Evolutionary conservation across 139 green algal genomes (phyloP).

Genomic region (Volvox africanus): DNA sequence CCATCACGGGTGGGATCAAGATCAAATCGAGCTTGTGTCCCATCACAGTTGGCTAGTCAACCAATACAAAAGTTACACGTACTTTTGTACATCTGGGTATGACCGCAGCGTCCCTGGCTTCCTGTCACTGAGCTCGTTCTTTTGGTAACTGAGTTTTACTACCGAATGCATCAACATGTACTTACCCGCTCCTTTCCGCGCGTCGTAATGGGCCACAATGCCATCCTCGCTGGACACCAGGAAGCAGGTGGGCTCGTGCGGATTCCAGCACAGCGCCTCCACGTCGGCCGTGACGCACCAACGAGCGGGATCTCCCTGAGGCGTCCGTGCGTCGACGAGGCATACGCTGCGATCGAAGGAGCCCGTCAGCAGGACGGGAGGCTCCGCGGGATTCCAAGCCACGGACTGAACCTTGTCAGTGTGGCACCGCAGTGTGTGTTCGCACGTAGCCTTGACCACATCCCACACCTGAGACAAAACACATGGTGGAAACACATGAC

Average conservation of each 20-base stretch:
- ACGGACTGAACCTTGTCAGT: constrained; percentile 95
- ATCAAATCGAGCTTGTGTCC: too few species aligned
- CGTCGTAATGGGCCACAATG: constrained; percentile 78
- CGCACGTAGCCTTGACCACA: constrained; percentile 55
- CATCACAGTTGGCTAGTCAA: background rate
- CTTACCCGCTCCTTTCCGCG: constrained; percentile 60
- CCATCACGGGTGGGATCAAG: too few species aligned
- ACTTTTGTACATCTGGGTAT: background rate
- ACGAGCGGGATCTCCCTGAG: constrained; percentile 44
- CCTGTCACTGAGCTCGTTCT: too few species aligned
- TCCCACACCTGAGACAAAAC: constrained; percentile 78
- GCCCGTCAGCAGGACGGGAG: constrained; percentile 89
- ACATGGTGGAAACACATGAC: background rate
- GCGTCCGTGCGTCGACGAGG: constrained; percentile 85
- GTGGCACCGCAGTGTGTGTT: constrained; percentile 92
- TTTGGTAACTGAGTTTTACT: too few species aligned
- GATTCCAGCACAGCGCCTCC: constrained; percentile 90
- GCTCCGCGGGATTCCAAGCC: constrained; percentile 92
- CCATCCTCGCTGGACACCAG: constrained; percentile 90
- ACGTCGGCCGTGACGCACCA: constrained; percentile 90
- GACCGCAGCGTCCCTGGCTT: constrained; percentile 47
- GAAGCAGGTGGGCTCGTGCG: constrained; percentile 85
- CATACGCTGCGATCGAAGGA: constrained; percentile 86
- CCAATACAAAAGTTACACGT: background rate
- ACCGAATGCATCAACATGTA: too few species aligned